These are phyloP conservation scores for Penicillium waksmanii DNA, from an alignment of 495 filamentous ascomycete species.

Conservation along the genomic window DNA sequence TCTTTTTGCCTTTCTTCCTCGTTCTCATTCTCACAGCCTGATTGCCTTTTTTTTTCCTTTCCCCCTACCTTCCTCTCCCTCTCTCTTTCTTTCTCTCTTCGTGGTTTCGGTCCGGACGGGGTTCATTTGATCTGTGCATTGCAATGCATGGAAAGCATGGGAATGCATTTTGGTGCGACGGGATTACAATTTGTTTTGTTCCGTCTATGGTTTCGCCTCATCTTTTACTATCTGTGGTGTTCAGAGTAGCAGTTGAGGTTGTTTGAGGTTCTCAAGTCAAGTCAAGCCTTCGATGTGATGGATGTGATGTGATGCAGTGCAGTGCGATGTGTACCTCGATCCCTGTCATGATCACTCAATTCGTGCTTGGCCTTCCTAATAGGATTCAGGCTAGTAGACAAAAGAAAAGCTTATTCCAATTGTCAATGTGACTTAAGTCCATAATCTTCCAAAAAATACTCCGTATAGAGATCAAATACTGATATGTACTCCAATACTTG, in stretches of 20 bases:
- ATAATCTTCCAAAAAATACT: neutral
- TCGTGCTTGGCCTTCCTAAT: neutral
- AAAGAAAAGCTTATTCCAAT: no score
- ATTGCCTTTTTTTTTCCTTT: neutral
- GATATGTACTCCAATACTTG: no score
- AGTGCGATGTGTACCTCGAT: neutral
- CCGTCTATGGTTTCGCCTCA: neutral
- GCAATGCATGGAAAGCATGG: conserved; percentile 1
- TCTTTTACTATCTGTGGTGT: neutral
- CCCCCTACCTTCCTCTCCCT: neutral
- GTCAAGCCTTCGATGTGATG: neutral
- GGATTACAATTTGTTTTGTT: neutral
- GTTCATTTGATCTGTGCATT: neutral
- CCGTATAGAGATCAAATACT: no score
- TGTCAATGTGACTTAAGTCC: neutral
- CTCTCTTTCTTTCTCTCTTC: neutral
- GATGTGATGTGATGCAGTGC: no score
- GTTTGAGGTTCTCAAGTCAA: neutral
- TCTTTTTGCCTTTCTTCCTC: conserved; percentile 6
- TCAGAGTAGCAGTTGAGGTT: no score
- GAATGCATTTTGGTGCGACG: conserved; percentile 4
- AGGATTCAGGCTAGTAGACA: neutral
- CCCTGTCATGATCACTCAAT: neutral
- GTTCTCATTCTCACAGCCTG: neutral
- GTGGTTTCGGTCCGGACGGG: neutral